Conservation (phyloP, 306 rosid species). For the Morella rubra region DNA sequence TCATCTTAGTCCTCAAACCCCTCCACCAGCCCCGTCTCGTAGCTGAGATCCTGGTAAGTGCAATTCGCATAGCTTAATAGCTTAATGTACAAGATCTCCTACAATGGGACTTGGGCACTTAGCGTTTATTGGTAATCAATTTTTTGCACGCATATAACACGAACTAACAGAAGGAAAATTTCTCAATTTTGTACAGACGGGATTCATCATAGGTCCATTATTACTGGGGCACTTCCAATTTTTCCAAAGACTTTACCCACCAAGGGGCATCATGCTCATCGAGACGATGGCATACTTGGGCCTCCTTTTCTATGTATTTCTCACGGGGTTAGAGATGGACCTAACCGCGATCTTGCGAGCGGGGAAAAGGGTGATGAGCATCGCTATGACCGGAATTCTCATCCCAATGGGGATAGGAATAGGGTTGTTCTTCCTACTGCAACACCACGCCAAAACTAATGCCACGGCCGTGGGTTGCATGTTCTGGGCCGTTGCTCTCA, state of each 20-base stretch:
- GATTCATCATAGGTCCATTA: slow-evolving; percentile 23
- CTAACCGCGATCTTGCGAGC: slow-evolving; percentile 24
- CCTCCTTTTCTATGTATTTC: slow-evolving; percentile 34
- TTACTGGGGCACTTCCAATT: background rate
- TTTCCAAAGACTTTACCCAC: background rate
- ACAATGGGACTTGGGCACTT: too few relatives aligned
- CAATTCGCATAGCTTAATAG: background rate
- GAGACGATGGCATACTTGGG: slow-evolving; percentile 33
- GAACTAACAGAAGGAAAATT: background rate
- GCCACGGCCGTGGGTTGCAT: background rate
- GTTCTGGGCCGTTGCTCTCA: slow-evolving; percentile 33
- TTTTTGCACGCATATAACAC: background rate
- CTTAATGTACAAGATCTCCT: too few relatives aligned
- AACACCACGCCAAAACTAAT: accelerated
- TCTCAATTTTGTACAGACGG: slow-evolving; percentile 27
- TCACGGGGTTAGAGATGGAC: slow-evolving; percentile 42
- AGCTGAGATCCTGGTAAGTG: slow-evolving; percentile 31
- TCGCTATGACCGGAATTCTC: slow-evolving; percentile 28
- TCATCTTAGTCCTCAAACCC: slow-evolving; percentile 20
- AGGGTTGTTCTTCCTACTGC: slow-evolving; percentile 4
- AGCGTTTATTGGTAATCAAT: background rate
- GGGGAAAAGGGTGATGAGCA: slow-evolving; percentile 24
- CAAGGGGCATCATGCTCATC: background rate
- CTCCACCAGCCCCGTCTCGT: slow-evolving; percentile 37
- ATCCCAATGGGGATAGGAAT: slow-evolving; percentile 28